Evolutionary conservation across 352 stramenopile species (phyloP), one percentile per base, ranked within the genome.

Genomic region (Phytophthora fragariae): DNA sequence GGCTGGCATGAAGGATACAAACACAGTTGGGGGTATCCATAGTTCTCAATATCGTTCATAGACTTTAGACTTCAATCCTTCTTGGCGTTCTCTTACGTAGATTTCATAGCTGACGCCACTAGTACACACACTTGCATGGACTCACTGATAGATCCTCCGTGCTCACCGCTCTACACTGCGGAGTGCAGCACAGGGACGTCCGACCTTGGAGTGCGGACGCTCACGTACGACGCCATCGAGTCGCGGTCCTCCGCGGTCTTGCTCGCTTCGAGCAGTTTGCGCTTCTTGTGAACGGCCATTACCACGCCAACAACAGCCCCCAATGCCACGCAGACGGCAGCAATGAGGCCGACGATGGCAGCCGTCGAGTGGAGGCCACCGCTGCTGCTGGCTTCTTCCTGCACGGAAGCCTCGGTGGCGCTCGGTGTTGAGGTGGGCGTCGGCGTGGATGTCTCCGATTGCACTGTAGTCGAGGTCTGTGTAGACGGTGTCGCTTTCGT

Each of bases 221-320:
- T 68, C 19, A 31, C 47, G 17, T 75, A 78, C 15, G 62, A 68
- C 31, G 53, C 72, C 21, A 72, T 29, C 33, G 65, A 76, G 33
- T 49, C 55, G 29, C 65, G 52, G 57, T 70, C 57, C 15, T 70
- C 72, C 27, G 49, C 29, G 41, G 54, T 57, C 57, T 79, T 79
- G 15, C 49, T 24, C 60, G 65, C 57, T 65, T 79, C 44, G 15
- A 76, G 57, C n/a, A 72, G 54, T 68, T 73, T 75, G 27, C 67
- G 72, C 41, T 76, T 79, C 47, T 55, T 79, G 50, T 63, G 67
- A 50, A 76, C 52, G 17, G 56, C 52, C 24, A 75, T 39, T 1
- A 47, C 46, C 47, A 79, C 62, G 9, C 50, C 67, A 19, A 75
- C 58, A 19, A 56, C 54, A 5, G 53, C 46, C 24, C 67, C 72